Conservation (phyloP, 2,329 filamentous ascomycete species). For the Penicillium concentricum region DNA sequence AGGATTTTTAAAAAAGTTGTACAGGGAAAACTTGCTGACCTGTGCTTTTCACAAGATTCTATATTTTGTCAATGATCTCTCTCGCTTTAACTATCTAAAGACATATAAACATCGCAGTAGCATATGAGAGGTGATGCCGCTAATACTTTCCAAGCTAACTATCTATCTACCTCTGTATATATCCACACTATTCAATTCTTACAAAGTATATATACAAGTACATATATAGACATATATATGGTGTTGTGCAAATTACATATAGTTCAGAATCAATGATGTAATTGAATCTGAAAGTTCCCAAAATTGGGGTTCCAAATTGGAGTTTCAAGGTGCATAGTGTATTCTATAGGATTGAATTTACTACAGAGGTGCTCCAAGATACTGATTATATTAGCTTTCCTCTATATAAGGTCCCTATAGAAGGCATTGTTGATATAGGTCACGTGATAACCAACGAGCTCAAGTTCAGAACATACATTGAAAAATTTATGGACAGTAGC, state of each 20-base stretch:
- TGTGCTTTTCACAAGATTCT: not conserved
- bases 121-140: no score
- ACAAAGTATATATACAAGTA: not conserved
- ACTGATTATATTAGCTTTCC: not conserved
- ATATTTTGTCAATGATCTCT: not conserved
- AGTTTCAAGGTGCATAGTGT: no score
- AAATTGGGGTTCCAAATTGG: not conserved
- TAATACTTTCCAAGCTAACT: not conserved
- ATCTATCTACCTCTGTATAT: no score
- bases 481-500: no score
- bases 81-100: not conserved
- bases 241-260: no score
- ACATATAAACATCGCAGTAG: no score
- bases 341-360: not conserved
- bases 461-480: not conserved
- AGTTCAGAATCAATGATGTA: not conserved
- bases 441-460: not conserved
- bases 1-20: not conserved
- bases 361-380: not conserved
- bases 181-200: no score
- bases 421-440: not conserved
- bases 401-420: no score
- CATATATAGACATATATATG: not conserved
- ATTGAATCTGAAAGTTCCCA: not conserved
- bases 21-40: not conserved